These are phyloP conservation scores for Biscutella laevigata DNA, from an alignment of 441 rosid species.

Conservation along the genomic window DNA sequence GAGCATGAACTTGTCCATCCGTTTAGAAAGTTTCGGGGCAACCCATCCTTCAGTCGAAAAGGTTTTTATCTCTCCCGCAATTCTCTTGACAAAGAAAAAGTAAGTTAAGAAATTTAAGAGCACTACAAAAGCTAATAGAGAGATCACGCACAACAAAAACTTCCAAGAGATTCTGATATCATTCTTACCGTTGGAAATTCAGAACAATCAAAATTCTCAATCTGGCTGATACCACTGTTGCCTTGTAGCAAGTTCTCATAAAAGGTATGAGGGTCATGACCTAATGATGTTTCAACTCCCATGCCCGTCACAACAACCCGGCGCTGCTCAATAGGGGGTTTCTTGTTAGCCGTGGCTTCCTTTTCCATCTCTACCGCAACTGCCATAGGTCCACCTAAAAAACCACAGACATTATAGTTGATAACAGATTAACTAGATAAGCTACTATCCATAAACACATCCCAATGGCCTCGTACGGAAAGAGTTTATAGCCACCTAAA, in stretches of 20 bases:
- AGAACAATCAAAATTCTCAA: conserved; percentile 81
- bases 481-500: not conserved
- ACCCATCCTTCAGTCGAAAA: conserved; percentile 89
- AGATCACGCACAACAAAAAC: not conserved
- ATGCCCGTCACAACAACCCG: conserved; percentile 92
- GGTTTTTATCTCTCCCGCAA: conserved; percentile 93
- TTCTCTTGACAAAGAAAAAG: conserved; percentile 46
- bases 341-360: conserved; percentile 52
- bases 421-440: not conserved
- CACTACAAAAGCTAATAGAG: not conserved
- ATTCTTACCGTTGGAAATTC: conserved; percentile 60
- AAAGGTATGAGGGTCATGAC: conserved; percentile 67
- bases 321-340: conserved; percentile 56
- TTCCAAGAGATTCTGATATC: conserved; percentile 11
- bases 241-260: conserved; percentile 83
- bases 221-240: conserved; percentile 71
- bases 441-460: conserved; percentile 12
- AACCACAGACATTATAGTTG: not conserved
- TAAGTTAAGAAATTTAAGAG: not conserved
- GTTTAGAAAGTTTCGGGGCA: conserved; percentile 81
- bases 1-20: conserved; percentile 99
- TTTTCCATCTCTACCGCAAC: conserved; percentile 57
- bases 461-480: not conserved
- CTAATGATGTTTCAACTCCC: conserved; percentile 78
- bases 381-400: conserved; percentile 60